Evolutionary conservation across 2,329 filamentous ascomycete species (phyloP).

Genomic region (Penicillium sp.): DNA sequence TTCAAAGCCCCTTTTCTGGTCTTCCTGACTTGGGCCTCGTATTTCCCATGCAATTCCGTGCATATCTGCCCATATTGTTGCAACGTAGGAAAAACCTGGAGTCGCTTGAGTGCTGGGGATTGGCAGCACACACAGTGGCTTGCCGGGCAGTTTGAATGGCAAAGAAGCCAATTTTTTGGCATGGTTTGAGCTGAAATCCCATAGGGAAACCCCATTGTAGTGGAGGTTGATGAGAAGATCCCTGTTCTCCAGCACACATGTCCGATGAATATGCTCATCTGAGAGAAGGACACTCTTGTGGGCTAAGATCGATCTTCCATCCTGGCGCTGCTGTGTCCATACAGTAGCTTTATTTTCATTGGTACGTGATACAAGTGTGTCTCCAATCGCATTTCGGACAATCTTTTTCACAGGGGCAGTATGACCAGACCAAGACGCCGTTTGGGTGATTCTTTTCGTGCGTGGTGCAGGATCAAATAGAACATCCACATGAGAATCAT

Average conservation of each 20-base stretch:
- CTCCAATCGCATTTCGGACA: conserved; percentile 77
- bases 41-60: conserved; percentile 81
- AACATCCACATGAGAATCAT: conserved; percentile 72
- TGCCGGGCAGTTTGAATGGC: conserved; percentile 61
- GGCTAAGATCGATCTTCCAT: conserved; percentile 55
- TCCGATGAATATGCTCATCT: conserved; percentile 72
- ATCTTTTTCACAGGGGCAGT: conserved; percentile 78
- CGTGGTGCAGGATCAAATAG: conserved; percentile 71
- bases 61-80: conserved; percentile 77
- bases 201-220: conserved; percentile 67
- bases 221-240: conserved; percentile 79
- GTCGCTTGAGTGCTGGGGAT: conserved; percentile 61
- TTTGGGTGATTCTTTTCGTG: conserved; percentile 58
- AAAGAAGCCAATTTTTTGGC: conserved; percentile 60
- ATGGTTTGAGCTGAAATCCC: conserved; percentile 67
- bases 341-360: conserved; percentile 74
- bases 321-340: conserved; percentile 66
- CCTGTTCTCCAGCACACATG: conserved; percentile 73
- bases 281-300: conserved; percentile 68
- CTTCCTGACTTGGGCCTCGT: conserved; percentile 52
- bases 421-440: conserved; percentile 79
- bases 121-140: conserved; percentile 75
- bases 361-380: conserved; percentile 77
- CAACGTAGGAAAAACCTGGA: conserved; percentile 64
- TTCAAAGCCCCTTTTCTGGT: conserved; percentile 23